phyloP scores from a whole-genome alignment of 2,329 filamentous ascomycete genomes.

The Cladosporium sp. region DNA sequence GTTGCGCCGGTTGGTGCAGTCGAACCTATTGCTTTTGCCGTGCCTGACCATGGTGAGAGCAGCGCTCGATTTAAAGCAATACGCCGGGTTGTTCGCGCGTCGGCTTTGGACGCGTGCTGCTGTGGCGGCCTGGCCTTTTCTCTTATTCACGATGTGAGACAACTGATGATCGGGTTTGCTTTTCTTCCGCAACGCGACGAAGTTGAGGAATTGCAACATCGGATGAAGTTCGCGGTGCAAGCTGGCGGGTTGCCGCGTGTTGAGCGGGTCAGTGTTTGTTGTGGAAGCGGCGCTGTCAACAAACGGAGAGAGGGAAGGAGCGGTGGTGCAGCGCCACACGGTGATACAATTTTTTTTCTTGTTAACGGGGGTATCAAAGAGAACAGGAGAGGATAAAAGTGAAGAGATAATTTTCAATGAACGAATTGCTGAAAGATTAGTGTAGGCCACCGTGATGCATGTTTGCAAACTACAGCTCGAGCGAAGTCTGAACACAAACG shows the following conservation, averaged over 20 bases:
- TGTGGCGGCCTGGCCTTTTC: neutral
- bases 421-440: neutral
- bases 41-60: constrained; percentile 19
- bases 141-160: neutral
- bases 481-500: neutral
- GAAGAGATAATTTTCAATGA: neutral
- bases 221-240: neutral
- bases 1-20: constrained; percentile 46
- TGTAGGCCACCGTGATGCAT: neutral
- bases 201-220: neutral
- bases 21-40: constrained; percentile 40
- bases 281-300: constrained; percentile 3
- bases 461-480: neutral
- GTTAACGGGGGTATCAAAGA: neutral
- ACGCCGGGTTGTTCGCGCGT: neutral
- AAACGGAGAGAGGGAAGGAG: constrained; percentile 1
- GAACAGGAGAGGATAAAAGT: neutral
- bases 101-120: neutral
- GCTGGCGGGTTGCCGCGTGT: neutral
- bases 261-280: neutral
- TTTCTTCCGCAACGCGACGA: neutral
- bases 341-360: neutral
- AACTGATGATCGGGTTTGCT: neutral
- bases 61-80: neutral
- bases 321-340: neutral